Percentiles rank a stretch among this genome's conserved stretches.
These are phyloP conservation scores for Candida maltosa DNA, from an alignment of 805 yeast species.

Conservation along the genomic window DNA sequence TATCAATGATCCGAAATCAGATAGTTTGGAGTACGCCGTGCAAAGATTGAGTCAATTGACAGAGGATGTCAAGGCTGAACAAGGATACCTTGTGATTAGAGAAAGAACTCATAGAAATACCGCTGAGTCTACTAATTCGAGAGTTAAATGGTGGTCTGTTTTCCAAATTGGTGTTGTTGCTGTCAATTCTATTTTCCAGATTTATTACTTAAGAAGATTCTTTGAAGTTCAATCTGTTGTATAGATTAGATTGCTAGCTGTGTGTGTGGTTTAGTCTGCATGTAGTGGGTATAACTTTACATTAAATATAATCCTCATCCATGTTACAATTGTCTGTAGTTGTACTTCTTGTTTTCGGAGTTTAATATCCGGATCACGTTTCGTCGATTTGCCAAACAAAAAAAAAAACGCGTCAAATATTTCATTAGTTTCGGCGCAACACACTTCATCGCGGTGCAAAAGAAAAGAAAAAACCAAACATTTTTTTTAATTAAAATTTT, in stretches of 20 bases:
- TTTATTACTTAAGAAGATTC: conserved; percentile 88
- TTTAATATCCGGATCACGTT: too few species aligned
- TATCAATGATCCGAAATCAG: conserved; percentile 68
- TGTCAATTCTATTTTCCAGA: conserved; percentile 86
- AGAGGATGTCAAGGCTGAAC: conserved; percentile 88
- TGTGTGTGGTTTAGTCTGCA: too few species aligned
- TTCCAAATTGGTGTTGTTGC: conserved; percentile 87
- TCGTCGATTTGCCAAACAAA: too few species aligned
- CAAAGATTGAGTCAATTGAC: conserved; percentile 71
- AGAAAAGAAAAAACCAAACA: neutral
- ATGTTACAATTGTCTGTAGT: too few species aligned
- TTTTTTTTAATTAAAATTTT: neutral
- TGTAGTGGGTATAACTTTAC: too few species aligned
- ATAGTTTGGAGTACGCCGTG: conserved; percentile 81
- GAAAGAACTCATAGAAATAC: conserved; percentile 98
- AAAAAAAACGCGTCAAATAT: too few species aligned
- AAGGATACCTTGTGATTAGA: conserved; percentile 87
- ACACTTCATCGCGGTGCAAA: too few species aligned
- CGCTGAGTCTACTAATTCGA: conserved; percentile 93
- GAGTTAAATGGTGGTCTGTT: conserved; percentile 97
- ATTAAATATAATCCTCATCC: too few species aligned
- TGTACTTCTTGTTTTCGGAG: too few species aligned
- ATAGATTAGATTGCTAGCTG: conserved; percentile 33
- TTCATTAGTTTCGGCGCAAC: too few species aligned
- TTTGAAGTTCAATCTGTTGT: conserved; percentile 92